phyloP scores from a whole-genome alignment of 2,329 filamentous ascomycete species.

The Nigrograna mackinnonii region DNA sequence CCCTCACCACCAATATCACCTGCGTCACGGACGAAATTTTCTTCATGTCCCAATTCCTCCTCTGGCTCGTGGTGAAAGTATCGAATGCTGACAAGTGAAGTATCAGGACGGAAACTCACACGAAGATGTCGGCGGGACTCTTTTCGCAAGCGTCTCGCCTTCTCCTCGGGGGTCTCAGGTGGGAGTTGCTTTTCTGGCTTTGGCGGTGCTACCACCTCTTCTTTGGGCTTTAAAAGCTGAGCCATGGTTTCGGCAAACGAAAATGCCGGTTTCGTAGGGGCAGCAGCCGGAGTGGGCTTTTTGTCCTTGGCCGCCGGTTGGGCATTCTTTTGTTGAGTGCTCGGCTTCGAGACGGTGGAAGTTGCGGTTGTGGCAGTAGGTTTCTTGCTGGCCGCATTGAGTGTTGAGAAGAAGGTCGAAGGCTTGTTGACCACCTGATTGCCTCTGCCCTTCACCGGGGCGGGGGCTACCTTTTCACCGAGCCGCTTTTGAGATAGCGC shows the following conservation, averaged over 20 bases:
- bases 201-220: conserved; percentile 48
- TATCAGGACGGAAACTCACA: conserved; percentile 72
- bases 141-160: conserved; percentile 69
- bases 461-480: conserved; percentile 27
- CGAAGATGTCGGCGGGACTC: conserved; percentile 71
- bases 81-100: conserved; percentile 67
- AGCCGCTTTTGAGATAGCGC: conserved; percentile 27
- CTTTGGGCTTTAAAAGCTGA: conserved; percentile 57
- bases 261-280: conserved; percentile 39
- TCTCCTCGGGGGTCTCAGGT: conserved; percentile 70
- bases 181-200: conserved; percentile 58
- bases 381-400: conserved; percentile 52
- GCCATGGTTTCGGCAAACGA: conserved; percentile 46
- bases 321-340: conserved; percentile 27
- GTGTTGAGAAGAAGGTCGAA: conserved; percentile 48
- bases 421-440: conserved; percentile 47
- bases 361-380: conserved; percentile 24
- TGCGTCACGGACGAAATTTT: conserved; percentile 72
- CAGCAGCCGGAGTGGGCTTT: conserved; percentile 24
- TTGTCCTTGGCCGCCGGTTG: conserved; percentile 26
- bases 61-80: conserved; percentile 73
- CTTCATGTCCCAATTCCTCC: conserved; percentile 69
- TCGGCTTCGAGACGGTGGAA: conserved; percentile 23
- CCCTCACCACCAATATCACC: conserved; percentile 71
- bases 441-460: conserved; percentile 34